Evolutionary conservation across 257 asterid genomes (phyloP), one percentile per base, ranked within the genome.

Genomic region (Orobanche coerulescens): DNA sequence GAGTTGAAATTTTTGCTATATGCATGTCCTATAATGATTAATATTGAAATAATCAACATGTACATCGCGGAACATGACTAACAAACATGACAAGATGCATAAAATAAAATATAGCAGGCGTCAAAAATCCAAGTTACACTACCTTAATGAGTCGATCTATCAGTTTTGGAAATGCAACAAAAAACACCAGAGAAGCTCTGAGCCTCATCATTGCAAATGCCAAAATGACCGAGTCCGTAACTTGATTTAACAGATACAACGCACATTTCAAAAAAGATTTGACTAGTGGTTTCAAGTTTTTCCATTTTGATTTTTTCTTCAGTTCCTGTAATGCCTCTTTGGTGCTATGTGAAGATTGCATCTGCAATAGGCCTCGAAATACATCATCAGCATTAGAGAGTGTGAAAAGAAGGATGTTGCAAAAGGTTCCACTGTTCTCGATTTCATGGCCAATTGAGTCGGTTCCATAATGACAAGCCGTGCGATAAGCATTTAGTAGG

Each of bases 391-490:
- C 96, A 69, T 84, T 82, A 49, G 89, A 76, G 61, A 89, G 95
- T 61, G 78, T 72, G 51, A 78, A 82, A 65, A 75, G 70, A 65
- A 93, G 30, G 68, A 80, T 71, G 69, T 68, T 78, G 79, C 87
- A 71, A 69, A 89, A 89, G 58, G 94, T 70, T 73, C 77, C 90
- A 40, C 94, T 84, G 71, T 73, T 75, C 49, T 82, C 82, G 61
- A 93, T 74, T 53, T 31, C 71, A 69, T 67, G 82, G 65, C 84
- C 79, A 46, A 73, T 66, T 14, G 95, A 78, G 73, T 78, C 85
- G 54, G 92, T 73, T 76, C 94, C 99, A 71, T 80, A 86, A 76
- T 83, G 97, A 65, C 96, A 82, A 42, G 94, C 97, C 58, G 97
- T 78, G 57, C 97, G 90, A 71, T 89, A 89, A 49, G 96, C 96